A percentile compares a stretch with the other conserved stretches of the same genome.
Conservation (phyloP, 1,139 yeast genomes). For the Yamadazyma diddensiae region DNA sequence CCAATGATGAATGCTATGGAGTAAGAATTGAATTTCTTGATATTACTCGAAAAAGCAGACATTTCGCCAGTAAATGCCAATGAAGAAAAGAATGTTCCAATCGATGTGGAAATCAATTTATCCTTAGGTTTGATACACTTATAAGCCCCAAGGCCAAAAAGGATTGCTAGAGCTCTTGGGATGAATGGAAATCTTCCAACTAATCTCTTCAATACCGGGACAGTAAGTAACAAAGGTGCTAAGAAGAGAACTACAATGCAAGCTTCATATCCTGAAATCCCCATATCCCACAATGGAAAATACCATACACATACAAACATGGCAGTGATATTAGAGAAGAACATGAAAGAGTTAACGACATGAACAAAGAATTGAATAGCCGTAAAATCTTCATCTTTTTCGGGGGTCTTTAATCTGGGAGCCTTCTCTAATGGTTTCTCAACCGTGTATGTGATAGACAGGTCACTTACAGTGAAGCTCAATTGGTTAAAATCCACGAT, state of each 20-base stretch:
- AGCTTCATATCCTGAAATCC: slow-evolving; percentile 91
- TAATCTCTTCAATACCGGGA: slow-evolving; percentile 49
- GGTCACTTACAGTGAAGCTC: slow-evolving; percentile 29
- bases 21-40: slow-evolving; percentile 47
- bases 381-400: slow-evolving; percentile 29
- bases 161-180: slow-evolving; percentile 54
- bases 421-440: slow-evolving; percentile 1
- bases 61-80: slow-evolving; percentile 61
- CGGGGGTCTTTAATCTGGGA: no score
- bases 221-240: slow-evolving; percentile 54
- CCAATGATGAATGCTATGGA: slow-evolving; percentile 70
- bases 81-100: slow-evolving; percentile 64
- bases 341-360: slow-evolving; percentile 59
- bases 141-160: slow-evolving; percentile 77
- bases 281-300: slow-evolving; percentile 98
- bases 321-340: slow-evolving; percentile 83
- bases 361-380: slow-evolving; percentile 44
- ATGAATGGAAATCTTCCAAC: slow-evolving; percentile 41
- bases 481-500: slow-evolving; percentile 63
- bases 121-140: slow-evolving; percentile 62
- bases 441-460: slow-evolving; percentile 5
- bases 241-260: slow-evolving; percentile 52
- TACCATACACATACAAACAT: slow-evolving; percentile 89
- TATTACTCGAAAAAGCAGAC: slow-evolving; percentile 40
- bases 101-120: slow-evolving; percentile 62